Evolutionary conservation across 768 basidiomycete species (phyloP), one percentile per base, ranked within the genome.

Genomic region (Phaeotremella fagi): DNA sequence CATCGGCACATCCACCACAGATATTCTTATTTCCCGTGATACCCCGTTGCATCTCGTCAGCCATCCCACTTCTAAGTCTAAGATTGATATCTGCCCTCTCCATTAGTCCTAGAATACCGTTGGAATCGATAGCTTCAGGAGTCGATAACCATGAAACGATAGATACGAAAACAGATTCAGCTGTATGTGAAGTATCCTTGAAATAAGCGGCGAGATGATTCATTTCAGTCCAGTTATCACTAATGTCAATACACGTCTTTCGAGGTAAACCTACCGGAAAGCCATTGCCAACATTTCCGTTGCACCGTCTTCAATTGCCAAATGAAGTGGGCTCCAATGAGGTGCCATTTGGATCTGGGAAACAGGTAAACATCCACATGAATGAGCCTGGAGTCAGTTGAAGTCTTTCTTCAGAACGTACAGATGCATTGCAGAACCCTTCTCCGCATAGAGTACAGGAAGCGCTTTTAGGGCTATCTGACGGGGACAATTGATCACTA

Each of bases 61-160:
- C 38, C 38, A 41, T 41, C 11, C 38, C 38, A 14, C 12, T 41
- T 9, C 38, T 11, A 11, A 41, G 18, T 41, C 38, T 41, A 11
- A 41, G 20, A 41, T 41, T 41, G 38, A 41, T 56, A 23, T 56
- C 49, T 3, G 55, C 48, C n/a, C 55, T 35, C 27, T 51, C 23
- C 33, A 44, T 50, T 23, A 56, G 44, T 5, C 47, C 43, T n/a
- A n/a, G 31, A 9, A 56, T 23, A 20, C 55, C 47, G n/a, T 28
- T 36, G 4, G 5, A 14, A 18, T 5, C 37, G 3, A 50, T 14
- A 23, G 33, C 48, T 25, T 50, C 48, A n/a, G 35, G 20, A 5
- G 35, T 14, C 36, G 31, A 4, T 4, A 50, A 22, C 48, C 48
- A 50, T 6, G 11, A 11, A 12, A 18, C 7, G 18, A 41, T 41